Evolutionary conservation across 202 grass and related monocot species (phyloP).

Genomic region (Eragrostis tef): DNA sequence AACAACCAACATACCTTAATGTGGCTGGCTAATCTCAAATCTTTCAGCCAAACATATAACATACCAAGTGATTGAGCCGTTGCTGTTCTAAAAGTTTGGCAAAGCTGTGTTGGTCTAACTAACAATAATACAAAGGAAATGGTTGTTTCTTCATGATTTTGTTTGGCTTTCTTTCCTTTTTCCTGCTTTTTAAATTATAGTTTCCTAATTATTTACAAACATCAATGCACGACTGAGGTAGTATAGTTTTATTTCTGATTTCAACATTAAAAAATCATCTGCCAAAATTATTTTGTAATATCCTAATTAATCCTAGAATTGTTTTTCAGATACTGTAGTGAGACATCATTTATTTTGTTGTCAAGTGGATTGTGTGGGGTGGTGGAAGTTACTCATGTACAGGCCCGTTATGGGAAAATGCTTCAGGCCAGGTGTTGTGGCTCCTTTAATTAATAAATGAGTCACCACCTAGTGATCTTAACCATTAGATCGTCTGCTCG

Average conservation of each 20-base stretch:
- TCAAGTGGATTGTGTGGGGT: too few relatives aligned
- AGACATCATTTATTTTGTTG: too few relatives aligned
- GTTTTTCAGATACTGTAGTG: neutral
- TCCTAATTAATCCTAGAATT: neutral
- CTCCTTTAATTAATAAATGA: too few relatives aligned
- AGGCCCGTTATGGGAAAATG: too few relatives aligned
- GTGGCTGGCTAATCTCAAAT: neutral
- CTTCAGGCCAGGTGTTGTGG: too few relatives aligned
- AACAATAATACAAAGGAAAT: neutral
- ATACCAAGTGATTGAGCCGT: neutral
- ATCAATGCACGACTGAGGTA: neutral
- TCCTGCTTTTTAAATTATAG: neutral
- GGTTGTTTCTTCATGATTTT: neutral
- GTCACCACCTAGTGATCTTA: too few relatives aligned
- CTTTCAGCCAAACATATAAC: neutral
- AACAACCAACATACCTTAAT: neutral
- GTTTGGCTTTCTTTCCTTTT: neutral
- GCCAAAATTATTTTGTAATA: neutral
- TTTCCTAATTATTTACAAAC: neutral
- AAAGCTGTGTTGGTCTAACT: neutral
- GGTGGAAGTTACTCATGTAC: too few relatives aligned
- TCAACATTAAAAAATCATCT: neutral
- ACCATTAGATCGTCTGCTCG: too few relatives aligned
- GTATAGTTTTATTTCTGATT: constrained; percentile 12
- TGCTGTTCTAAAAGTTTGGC: neutral